A percentile compares a stretch with the other conserved stretches of the same genome.
Evolutionary conservation across 1,284 basidiomycete species (phyloP).

Genomic region (Sporisorium reilianum): DNA sequence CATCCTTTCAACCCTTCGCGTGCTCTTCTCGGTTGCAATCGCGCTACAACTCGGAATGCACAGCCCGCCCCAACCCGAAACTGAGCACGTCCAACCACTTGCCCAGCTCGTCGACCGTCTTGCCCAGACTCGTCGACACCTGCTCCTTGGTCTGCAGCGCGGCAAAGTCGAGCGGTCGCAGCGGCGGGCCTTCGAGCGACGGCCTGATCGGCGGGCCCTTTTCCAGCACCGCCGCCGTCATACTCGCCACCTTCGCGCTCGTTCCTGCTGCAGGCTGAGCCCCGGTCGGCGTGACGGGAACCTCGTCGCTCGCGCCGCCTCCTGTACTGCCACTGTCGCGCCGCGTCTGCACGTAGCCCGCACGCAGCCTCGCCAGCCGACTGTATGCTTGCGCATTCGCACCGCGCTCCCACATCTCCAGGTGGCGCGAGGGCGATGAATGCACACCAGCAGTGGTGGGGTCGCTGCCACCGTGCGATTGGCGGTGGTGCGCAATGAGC

Average conservation of each 20-base stretch:
- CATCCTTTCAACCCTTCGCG: neutral
- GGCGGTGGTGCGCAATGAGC: conserved; percentile 37
- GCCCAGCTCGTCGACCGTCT: conserved; percentile 82
- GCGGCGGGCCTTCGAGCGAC: conserved; percentile 67
- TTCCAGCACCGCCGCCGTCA: neutral
- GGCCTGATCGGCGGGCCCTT: neutral
- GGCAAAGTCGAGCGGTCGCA: conserved; percentile 79
- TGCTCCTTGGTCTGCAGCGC: conserved; percentile 76
- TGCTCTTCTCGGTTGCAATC: neutral
- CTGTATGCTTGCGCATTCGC: conserved; percentile 27
- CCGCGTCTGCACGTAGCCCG: conserved; percentile 23
- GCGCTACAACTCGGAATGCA: conserved; percentile 23
- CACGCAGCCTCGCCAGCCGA: conserved; percentile 24
- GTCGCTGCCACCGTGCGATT: conserved; percentile 53
- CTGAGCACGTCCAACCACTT: conserved; percentile 83
- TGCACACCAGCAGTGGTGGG: conserved; percentile 34
- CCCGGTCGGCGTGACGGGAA: conserved; percentile 3
- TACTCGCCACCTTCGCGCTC: neutral
- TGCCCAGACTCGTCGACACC: conserved; percentile 79
- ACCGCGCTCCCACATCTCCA: conserved; percentile 41
- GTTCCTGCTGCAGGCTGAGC: neutral
- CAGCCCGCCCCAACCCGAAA: conserved; percentile 71
- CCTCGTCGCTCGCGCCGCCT: neutral
- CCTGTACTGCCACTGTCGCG: conserved; percentile 1
- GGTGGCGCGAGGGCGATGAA: conserved; percentile 10